phyloP scores from a whole-genome alignment of 2,329 filamentous ascomycete species.

The Penicillium sp. region DNA sequence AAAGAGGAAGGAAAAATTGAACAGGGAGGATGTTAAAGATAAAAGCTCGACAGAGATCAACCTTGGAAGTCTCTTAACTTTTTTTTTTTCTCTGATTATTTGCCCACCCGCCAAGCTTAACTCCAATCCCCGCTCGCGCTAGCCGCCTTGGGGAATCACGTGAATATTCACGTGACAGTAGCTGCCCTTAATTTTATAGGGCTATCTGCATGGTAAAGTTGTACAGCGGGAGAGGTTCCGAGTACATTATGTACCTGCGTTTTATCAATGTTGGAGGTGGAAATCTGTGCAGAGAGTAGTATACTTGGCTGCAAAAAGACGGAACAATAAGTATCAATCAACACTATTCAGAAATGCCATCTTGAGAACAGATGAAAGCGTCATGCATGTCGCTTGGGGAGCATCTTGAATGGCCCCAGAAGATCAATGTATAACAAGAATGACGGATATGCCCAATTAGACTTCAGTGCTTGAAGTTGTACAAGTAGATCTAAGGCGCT shows the following conservation, averaged over 20 bases:
- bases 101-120: conserved; percentile 30
- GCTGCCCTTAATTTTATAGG: conserved; percentile 28
- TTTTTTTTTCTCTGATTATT: conserved; percentile 34
- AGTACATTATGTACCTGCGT: neutral
- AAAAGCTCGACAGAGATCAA: conserved; percentile 19
- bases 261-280: neutral
- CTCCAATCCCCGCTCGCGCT: conserved; percentile 26
- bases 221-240: neutral
- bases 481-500: neutral
- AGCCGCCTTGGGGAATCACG: conserved; percentile 22
- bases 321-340: neutral
- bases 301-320: neutral
- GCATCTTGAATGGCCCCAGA: too few relatives aligned
- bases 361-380: neutral
- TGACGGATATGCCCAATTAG: neutral
- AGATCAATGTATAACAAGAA: too few relatives aligned
- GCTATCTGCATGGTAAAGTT: conserved; percentile 12
- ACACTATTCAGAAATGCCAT: neutral
- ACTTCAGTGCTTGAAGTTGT: neutral
- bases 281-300: neutral
- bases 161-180: conserved; percentile 13
- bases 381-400: too few relatives aligned
- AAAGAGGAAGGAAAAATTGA: conserved; percentile 8
- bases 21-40: conserved; percentile 7
- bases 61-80: conserved; percentile 20